A percentile compares a stretch with the other conserved stretches of the same genome.
Conservation (phyloP, 2,329 filamentous ascomycete genomes). For the Colletotrichum sp. region DNA sequence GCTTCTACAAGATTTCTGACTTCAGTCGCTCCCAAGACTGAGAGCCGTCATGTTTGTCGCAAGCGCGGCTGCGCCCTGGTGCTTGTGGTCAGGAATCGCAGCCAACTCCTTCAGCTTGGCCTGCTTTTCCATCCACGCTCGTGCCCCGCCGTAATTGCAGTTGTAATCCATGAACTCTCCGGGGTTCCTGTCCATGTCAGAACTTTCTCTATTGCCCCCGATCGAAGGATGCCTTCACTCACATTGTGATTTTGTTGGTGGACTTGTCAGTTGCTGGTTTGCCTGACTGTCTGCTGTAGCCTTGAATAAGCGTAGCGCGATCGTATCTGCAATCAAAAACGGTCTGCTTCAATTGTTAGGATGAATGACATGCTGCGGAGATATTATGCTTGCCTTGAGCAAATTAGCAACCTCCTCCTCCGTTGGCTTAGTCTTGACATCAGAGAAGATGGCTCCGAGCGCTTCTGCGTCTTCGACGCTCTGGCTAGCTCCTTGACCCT, state of each 20-base stretch:
- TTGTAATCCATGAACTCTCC: conserved; percentile 48
- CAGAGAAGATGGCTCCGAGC: conserved; percentile 31
- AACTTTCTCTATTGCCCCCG: conserved; percentile 8
- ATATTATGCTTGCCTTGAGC: conserved; percentile 7
- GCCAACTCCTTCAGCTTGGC: background rate
- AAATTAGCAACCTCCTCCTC: conserved; percentile 24
- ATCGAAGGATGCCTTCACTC: background rate
- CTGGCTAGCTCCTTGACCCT: conserved; percentile 46
- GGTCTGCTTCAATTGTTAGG: background rate
- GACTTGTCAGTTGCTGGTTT: conserved; percentile 36
- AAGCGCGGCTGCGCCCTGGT: background rate
- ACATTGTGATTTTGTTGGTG: conserved; percentile 4
- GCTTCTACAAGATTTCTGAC: background rate
- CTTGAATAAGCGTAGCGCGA: conserved; percentile 43
- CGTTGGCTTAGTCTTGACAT: conserved; percentile 18
- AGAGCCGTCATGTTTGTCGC: background rate
- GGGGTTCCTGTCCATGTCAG: conserved; percentile 36
- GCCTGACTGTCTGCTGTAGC: conserved; percentile 45
- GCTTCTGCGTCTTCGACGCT: conserved; percentile 46
- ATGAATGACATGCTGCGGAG: background rate
- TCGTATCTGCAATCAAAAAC: conserved; percentile 35
- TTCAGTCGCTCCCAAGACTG: background rate
- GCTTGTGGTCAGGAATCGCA: background rate
- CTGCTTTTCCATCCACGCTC: conserved; percentile 30
- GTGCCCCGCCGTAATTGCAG: conserved; percentile 37